Conservation (phyloP, 1,284 basidiomycete genomes). For the Leccinum angustisporum region DNA sequence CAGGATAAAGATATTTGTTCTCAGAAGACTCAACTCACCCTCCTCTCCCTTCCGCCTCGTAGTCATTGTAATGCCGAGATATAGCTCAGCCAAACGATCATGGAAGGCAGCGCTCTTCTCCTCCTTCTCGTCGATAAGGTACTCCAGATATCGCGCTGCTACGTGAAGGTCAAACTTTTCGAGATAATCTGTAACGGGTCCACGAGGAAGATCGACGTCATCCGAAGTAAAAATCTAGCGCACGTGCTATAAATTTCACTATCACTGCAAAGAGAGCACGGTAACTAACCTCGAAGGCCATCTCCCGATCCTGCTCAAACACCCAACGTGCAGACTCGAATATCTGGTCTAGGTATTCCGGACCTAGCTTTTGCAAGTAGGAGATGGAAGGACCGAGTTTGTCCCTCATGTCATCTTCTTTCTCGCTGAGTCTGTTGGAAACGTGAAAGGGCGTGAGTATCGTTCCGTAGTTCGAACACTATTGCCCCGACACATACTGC, state of each 20-base stretch:
- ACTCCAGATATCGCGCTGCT: constrained; percentile 85
- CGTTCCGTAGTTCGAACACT: neutral
- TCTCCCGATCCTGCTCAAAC: constrained; percentile 68
- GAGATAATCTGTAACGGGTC: constrained; percentile 75
- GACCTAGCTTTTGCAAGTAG: constrained; percentile 90
- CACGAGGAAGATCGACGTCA: constrained; percentile 84
- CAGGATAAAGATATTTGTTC: neutral
- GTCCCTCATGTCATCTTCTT: constrained; percentile 77
- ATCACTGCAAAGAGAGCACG: neutral
- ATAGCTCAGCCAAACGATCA: constrained; percentile 85
- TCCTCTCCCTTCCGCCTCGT: constrained; percentile 57
- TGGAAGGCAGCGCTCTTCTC: constrained; percentile 76
- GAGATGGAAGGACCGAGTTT: constrained; percentile 82
- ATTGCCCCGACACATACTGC: constrained; percentile 46
- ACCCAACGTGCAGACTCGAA: constrained; percentile 85
- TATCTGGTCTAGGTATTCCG: constrained; percentile 76
- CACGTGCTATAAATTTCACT: neutral
- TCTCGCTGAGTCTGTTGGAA: constrained; percentile 66
- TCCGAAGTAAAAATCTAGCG: constrained; percentile 91
- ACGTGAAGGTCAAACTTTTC: constrained; percentile 67
- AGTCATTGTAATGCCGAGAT: constrained; percentile 64
- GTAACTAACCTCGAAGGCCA: constrained; percentile 70
- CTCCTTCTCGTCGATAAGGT: constrained; percentile 72
- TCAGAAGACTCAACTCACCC: constrained; percentile 39
- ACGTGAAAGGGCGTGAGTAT: neutral